phyloP scores from a whole-genome alignment of 129 eudicot genomes.

The Deinandra increscens region DNA sequence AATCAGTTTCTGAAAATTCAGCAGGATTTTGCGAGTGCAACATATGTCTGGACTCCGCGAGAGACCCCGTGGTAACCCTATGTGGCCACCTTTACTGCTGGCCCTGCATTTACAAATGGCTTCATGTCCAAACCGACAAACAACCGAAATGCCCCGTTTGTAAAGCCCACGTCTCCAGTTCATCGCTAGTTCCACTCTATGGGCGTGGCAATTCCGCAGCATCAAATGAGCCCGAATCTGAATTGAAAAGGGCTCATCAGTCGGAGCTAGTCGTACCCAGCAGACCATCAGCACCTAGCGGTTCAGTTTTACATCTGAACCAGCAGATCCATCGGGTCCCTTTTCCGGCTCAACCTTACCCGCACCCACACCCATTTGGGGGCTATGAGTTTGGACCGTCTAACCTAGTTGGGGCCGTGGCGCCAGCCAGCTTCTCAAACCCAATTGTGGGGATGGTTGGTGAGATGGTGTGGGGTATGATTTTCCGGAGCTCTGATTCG shows the following conservation, averaged over 20 bases:
- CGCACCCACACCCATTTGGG: constrained; percentile 44
- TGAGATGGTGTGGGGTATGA: constrained; percentile 67
- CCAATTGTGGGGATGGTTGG: constrained; percentile 70
- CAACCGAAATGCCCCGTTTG: constrained; percentile 80
- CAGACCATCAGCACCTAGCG: constrained; percentile 63
- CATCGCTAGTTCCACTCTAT: constrained; percentile 73
- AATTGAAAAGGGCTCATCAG: constrained; percentile 30
- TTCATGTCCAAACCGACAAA: constrained; percentile 52
- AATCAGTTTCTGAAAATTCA: constrained; percentile 40
- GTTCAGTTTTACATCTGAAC: constrained; percentile 26
- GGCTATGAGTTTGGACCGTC: constrained; percentile 36
- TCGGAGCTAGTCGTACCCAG: constrained; percentile 45
- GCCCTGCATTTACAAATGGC: constrained; percentile 95
- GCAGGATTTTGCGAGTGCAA: constrained; percentile 75
- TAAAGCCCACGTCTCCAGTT: constrained; percentile 57
- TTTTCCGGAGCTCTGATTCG: constrained; percentile 46
- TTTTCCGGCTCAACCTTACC: constrained; percentile 42
- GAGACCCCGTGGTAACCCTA: constrained; percentile 84
- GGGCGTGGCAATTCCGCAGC: constrained; percentile 57
- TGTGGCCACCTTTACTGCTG: constrained; percentile 97
- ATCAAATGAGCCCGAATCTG: constrained; percentile 33
- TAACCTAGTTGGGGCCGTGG: constrained; percentile 26
- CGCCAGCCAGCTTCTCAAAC: constrained; percentile 38
- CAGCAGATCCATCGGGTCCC: constrained; percentile 40
- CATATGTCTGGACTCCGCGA: constrained; percentile 77